Evolutionary conservation across 306 rosid species (phyloP), one percentile per base, ranked within the genome.

Genomic region (Cajanus cajan): DNA sequence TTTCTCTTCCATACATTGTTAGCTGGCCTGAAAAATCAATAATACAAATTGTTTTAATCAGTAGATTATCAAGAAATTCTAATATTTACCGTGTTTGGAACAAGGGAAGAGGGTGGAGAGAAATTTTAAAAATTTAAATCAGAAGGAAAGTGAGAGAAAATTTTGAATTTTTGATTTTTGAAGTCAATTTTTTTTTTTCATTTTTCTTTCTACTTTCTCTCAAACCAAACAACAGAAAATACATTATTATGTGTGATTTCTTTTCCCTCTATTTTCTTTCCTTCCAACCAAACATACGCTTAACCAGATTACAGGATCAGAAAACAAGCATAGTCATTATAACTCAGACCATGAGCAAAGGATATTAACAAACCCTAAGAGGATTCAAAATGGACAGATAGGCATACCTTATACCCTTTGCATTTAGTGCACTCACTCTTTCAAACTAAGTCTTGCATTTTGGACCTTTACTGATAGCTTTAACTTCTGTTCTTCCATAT

Each of bases 401-500:
- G n/a, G 51, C 25, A 28, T 6, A 15, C 55, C 48, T 68, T 68
- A 68, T 57, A 78, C 62, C 40, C 8, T 58, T 79, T 22, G 31
- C 57, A 34, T 45, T 36, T 40, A 24, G 25, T 73, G 91, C 68
- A 76, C 12, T 79, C 87, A 94, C 79, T 94, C 98, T 80, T 89
- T 94, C 94, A 91, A 79, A 84, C 97, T 91, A 80, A 91, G 90
- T 87, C 89, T 89, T 2, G 98, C 98, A 89, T 87, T 94, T 83
- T 94, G 97, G 86, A 94, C 98, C 84, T 94, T 94, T 75, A 92
- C 94, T 4, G 96, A 90, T 74, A 94, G 82, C 87, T 92, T 94
- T 67, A 88, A 80, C 89, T 94, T 94, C 79, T 94, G 98, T 58
- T 94, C 97, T 87, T 94, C 97, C 97, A 94, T 92, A 78, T 94